phyloP scores from a whole-genome alignment of 768 basidiomycete species.

The Suillus sp. region DNA sequence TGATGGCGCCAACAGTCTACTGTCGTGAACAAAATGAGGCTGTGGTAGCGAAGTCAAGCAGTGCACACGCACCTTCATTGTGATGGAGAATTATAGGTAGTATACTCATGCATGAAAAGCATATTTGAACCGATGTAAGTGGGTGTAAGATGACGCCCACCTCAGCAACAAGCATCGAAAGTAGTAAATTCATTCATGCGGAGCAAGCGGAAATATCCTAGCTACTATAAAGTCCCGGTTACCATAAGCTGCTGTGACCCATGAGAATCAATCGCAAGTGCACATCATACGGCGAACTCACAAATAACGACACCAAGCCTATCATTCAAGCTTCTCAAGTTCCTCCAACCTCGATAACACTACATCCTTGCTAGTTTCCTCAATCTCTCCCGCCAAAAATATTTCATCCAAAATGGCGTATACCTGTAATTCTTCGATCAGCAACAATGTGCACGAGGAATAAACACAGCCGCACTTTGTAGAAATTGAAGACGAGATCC shows the following conservation, averaged over 20 bases:
- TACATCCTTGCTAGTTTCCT: slow-evolving; percentile 97
- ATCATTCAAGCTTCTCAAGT: slow-evolving; percentile 88
- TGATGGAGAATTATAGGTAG: neutral
- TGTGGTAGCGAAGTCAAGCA: neutral
- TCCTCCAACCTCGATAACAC: slow-evolving; percentile 89
- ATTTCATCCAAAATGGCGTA: slow-evolving; percentile 99
- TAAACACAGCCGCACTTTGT: slow-evolving; percentile 61
- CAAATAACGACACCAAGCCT: neutral
- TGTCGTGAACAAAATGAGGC: neutral
- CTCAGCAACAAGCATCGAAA: neutral
- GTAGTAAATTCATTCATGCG: neutral
- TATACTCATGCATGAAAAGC: neutral
- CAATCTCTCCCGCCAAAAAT: slow-evolving; percentile 96
- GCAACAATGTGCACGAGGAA: slow-evolving; percentile 11
- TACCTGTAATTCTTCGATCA: slow-evolving; percentile 52
- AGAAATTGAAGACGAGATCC: slow-evolving; percentile 98
- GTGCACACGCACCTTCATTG: neutral
- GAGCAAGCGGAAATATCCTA: neutral
- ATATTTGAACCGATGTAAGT: neutral
- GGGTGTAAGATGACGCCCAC: neutral
- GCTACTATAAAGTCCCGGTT: slow-evolving; percentile 1
- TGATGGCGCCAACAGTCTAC: neutral
- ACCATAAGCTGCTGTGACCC: neutral
- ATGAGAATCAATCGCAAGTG: neutral
- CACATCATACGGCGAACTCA: neutral